Evolutionary conservation across 176 grass and related monocot species (phyloP).

Genomic region (Rhynchospora breviuscula): DNA sequence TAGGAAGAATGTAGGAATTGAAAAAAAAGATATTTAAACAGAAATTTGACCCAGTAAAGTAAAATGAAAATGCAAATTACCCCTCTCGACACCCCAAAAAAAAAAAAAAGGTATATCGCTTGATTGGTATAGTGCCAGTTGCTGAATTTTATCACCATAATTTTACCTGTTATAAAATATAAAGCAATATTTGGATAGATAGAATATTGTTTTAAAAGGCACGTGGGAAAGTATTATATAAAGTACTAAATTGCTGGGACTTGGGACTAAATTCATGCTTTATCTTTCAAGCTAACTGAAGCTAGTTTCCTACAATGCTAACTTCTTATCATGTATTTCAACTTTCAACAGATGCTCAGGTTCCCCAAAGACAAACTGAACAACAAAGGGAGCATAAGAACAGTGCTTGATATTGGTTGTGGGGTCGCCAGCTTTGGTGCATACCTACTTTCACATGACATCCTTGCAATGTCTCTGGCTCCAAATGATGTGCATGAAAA

Average conservation of each 20-base stretch:
- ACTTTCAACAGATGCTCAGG: conserved; percentile 45
- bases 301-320: no score
- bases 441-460: conserved; percentile 52
- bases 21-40: neutral
- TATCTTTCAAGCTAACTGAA: neutral
- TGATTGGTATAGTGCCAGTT: neutral
- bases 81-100: neutral
- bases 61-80: neutral
- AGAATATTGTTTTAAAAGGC: neutral
- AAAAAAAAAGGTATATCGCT: neutral
- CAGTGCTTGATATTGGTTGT: conserved; percentile 64
- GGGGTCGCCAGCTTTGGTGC: conserved; percentile 75
- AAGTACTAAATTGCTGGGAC: neutral
- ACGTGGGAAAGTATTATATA: neutral
- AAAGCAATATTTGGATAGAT: neutral
- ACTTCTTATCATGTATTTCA: no score
- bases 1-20: neutral
- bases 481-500: conserved; percentile 85
- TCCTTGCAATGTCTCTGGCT: conserved; percentile 62
- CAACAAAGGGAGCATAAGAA: conserved; percentile 59
- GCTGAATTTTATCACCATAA: neutral
- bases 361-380: conserved; percentile 55
- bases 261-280: conserved; percentile 2
- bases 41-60: neutral
- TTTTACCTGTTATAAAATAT: neutral